These are phyloP conservation scores for Claviceps sp. DNA, from an alignment of 2,329 filamentous ascomycete genomes.

Conservation along the genomic window DNA sequence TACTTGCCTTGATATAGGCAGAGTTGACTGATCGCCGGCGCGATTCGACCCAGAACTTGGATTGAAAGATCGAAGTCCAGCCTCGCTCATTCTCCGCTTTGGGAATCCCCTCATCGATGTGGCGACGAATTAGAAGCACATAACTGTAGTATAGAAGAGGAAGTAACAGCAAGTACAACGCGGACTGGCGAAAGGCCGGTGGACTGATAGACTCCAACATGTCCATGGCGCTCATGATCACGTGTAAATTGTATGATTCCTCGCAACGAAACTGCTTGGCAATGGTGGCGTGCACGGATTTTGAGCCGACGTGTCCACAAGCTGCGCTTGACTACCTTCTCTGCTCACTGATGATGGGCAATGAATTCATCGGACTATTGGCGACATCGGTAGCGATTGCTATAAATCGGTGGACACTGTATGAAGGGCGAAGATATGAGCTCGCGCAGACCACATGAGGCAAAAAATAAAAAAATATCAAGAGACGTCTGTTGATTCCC, in stretches of 20 bases:
- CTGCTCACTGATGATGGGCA: background rate
- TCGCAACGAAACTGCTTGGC: background rate
- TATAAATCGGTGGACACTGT: background rate
- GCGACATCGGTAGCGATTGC: background rate
- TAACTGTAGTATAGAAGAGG: background rate
- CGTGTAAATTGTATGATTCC: background rate
- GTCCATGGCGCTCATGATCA: background rate
- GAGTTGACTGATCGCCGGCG: background rate
- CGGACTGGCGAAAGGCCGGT: background rate
- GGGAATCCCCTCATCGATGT: background rate
- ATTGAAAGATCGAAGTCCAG: background rate
- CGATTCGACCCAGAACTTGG: background rate
- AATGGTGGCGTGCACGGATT: background rate
- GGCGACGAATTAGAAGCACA: background rate
- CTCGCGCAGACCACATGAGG: background rate
- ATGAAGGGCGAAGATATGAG: background rate
- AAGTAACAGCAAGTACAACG: background rate
- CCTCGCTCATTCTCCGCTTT: background rate
- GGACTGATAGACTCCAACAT: background rate
- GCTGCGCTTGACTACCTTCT: background rate
- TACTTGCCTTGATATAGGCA: background rate
- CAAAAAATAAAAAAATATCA: no score
- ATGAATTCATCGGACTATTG: background rate
- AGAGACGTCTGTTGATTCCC: background rate
- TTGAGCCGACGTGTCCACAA: background rate